Percentiles rank a stretch among this genome's conserved stretches.
Evolutionary conservation across 768 basidiomycete species (phyloP).

Genomic region (Russula emetica): DNA sequence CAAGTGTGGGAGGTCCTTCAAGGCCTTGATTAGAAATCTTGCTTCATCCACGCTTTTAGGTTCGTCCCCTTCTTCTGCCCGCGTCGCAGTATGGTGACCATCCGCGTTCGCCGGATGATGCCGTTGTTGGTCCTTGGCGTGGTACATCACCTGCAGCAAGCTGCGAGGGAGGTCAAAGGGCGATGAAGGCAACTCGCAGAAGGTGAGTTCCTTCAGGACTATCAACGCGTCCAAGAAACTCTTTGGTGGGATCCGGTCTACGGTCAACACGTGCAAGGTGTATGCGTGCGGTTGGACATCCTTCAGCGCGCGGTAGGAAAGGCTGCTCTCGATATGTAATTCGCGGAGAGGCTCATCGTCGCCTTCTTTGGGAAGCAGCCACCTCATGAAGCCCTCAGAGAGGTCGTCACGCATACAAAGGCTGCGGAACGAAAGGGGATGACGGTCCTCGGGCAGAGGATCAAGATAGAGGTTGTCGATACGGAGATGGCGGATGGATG

Average conservation of each 20-base stretch:
- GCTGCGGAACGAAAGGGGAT: slow-evolving; percentile 9
- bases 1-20: slow-evolving; percentile 19
- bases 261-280: slow-evolving; percentile 13
- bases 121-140: background rate
- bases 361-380: slow-evolving; percentile 10
- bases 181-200: slow-evolving; percentile 8
- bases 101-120: background rate
- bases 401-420: slow-evolving; percentile 15
- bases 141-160: slow-evolving; percentile 8
- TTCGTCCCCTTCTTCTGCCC: slow-evolving; percentile 7
- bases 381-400: slow-evolving; percentile 16
- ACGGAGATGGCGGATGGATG: slow-evolving; percentile 21
- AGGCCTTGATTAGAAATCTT: slow-evolving; percentile 12
- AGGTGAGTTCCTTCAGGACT: slow-evolving; percentile 13
- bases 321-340: slow-evolving; percentile 15
- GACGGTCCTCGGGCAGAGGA: slow-evolving; percentile 11
- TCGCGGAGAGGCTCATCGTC: slow-evolving; percentile 20
- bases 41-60: slow-evolving; percentile 5
- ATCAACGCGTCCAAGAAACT: slow-evolving; percentile 16
- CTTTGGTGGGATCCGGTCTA: slow-evolving; percentile 18
- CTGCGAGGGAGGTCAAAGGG: slow-evolving; percentile 10
- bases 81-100: background rate
- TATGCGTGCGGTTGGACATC: slow-evolving; percentile 6
- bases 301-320: slow-evolving; percentile 2
- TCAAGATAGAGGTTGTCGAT: slow-evolving; percentile 16